phyloP scores from a whole-genome alignment of 2,329 filamentous ascomycete species.

The Falciphora oryzae region DNA sequence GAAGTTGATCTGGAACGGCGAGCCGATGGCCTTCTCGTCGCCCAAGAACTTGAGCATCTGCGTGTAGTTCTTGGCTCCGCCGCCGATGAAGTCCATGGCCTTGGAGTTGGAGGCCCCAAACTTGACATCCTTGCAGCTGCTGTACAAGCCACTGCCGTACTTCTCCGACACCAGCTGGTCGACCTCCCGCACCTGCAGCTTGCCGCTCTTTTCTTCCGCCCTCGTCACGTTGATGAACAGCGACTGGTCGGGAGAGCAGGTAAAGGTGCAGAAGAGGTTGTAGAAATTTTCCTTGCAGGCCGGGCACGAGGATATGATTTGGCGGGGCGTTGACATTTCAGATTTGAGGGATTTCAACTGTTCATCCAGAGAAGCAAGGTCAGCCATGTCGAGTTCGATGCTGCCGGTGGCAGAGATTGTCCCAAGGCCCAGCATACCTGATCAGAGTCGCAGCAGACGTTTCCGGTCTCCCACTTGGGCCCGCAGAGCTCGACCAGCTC shows the following conservation, averaged over 20 bases:
- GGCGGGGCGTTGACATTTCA: slow-evolving; percentile 80
- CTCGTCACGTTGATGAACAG: slow-evolving; percentile 89
- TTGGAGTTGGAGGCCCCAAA: slow-evolving; percentile 90
- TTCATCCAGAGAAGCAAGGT: neutral
- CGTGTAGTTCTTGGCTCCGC: slow-evolving; percentile 84
- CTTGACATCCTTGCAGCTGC: slow-evolving; percentile 99
- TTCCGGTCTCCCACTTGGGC: slow-evolving; percentile 73
- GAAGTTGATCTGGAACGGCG: slow-evolving; percentile 98
- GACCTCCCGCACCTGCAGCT: slow-evolving; percentile 72
- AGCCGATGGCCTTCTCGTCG: slow-evolving; percentile 84
- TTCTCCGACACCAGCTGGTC: slow-evolving; percentile 82
- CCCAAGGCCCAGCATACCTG: slow-evolving; percentile 49
- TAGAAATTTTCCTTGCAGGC: slow-evolving; percentile 99
- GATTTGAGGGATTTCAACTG: slow-evolving; percentile 74
- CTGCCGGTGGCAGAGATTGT: neutral
- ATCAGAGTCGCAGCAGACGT: slow-evolving; percentile 77
- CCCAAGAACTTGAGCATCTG: slow-evolving; percentile 88
- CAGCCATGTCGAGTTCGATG: neutral
- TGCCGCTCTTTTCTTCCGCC: slow-evolving; percentile 55
- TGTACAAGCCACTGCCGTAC: slow-evolving; percentile 83
- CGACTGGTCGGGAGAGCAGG: slow-evolving; percentile 94
- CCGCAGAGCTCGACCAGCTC: slow-evolving; percentile 84
- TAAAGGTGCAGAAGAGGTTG: slow-evolving; percentile 97
- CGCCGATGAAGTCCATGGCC: slow-evolving; percentile 94
- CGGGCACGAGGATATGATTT: slow-evolving; percentile 87